A percentile compares a stretch with the other conserved stretches of the same genome.
Conservation (phyloP, 257 asterid genomes). For the Gentiana straminea region DNA sequence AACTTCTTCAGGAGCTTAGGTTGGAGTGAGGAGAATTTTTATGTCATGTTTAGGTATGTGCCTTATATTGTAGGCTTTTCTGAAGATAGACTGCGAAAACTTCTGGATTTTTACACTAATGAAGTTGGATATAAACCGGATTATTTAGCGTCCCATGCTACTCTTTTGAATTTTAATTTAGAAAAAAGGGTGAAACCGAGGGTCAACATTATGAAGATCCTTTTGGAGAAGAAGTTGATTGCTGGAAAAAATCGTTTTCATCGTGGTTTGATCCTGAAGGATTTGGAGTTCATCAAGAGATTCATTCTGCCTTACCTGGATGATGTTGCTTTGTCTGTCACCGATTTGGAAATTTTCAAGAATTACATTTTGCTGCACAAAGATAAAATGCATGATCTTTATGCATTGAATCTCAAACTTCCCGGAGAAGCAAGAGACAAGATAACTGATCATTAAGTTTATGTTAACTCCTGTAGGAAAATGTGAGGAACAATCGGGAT, state of each 20-base stretch:
- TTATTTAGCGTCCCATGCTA: slow-evolving; percentile 4
- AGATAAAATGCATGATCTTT: too few relatives aligned
- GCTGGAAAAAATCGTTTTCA: neutral
- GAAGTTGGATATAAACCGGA: slow-evolving; percentile 4
- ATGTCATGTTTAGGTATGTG: neutral
- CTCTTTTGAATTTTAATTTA: slow-evolving; percentile 5
- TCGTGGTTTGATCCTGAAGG: neutral
- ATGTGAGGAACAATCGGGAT: too few relatives aligned
- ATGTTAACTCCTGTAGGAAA: too few relatives aligned
- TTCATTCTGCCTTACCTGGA: slow-evolving; percentile 12
- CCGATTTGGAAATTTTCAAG: too few relatives aligned
- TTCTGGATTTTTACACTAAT: neutral
- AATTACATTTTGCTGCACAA: too few relatives aligned
- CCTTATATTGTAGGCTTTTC: neutral
- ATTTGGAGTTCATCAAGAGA: slow-evolving; percentile 4
- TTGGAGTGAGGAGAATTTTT: neutral
- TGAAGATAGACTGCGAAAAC: neutral
- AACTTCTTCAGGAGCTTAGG: slow-evolving; percentile 6
- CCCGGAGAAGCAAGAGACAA: too few relatives aligned
- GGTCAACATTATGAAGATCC: slow-evolving; percentile 4
- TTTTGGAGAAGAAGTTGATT: slow-evolving; percentile 11
- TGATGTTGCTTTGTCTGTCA: too few relatives aligned
- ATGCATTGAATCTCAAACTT: too few relatives aligned
- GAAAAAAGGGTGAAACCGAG: slow-evolving; percentile 20
- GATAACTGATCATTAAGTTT: too few relatives aligned